Evolutionary conservation across 192 early-diverging fungal genomes (phyloP), one percentile per base, ranked within the genome.

Genomic region (Entophlyctis luteolus): DNA sequence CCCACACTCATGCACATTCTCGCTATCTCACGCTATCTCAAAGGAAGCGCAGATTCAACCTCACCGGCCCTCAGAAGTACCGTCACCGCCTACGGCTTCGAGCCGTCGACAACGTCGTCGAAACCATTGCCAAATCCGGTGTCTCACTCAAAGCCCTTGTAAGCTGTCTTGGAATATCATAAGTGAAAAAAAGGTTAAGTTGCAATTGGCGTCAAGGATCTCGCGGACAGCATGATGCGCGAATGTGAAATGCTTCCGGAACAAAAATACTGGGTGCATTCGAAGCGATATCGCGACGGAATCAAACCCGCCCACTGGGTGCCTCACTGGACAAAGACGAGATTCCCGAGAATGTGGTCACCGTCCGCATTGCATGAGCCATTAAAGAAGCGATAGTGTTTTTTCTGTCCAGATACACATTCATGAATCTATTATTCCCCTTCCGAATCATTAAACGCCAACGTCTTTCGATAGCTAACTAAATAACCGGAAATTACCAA

Each of bases 251-350:
- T 84, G 77, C 72, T 75, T 1, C 66, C 79, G 20, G 54, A 74
- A 48, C 71, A 81, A 56, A 84, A 79, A 65, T 84, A 84, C 68
- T 84, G 79, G 79, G 79, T 79, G 10, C 42, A 71, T 20, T 77
- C 75, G 31, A 84, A 84, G 62, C 70, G 82, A 45, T 81, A 65
- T 53, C 59, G 75, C n/a, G 73, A 79, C 59, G 78, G 74, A 10
- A 71, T 84, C 70, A 84, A 84, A 70, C 82, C 82, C 1, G 71
- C 79, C 14, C 73, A 77, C 53, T 84, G 77, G 75, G 79, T 84
- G 2, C 82, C 82, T 25, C 48, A 79, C 28, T 84, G 82, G 82
- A 80, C 78, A 42, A 84, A 78, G 59, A 67, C 67, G 6, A 65
- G 75, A 36, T 79, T 80, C 62, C 63, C 55, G 18, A 31, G 81